phyloP scores from a whole-genome alignment of 345 rosid genomes.

The Cardamine resedifolia region DNA sequence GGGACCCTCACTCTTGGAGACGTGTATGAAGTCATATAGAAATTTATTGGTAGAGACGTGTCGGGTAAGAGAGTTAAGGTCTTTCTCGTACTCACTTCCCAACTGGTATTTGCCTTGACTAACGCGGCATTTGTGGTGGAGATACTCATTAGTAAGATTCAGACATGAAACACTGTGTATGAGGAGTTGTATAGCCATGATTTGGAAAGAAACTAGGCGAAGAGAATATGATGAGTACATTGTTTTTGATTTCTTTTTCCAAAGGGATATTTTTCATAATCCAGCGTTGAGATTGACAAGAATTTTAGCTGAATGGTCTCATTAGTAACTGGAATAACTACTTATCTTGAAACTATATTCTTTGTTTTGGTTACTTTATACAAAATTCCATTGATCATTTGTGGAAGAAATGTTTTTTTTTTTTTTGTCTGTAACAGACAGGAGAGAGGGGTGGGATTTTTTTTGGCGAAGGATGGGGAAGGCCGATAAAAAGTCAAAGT shows the following conservation, averaged over 20 bases:
- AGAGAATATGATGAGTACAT: neutral
- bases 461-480: neutral
- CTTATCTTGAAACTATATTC: neutral
- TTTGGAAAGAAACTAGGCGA: neutral
- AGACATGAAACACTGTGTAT: neutral
- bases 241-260: no score
- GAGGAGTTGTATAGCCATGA: neutral
- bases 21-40: neutral
- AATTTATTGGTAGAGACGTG: neutral
- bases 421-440: neutral
- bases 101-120: constrained; percentile 33
- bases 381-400: neutral
- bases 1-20: neutral
- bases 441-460: neutral
- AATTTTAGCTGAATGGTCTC: neutral
- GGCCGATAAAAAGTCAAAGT: neutral
- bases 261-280: no score
- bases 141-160: constrained; percentile 17
- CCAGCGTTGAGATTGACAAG: neutral
- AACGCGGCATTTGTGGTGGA: constrained; percentile 39
- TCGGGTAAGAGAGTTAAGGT: constrained; percentile 22
- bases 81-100: constrained; percentile 34
- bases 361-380: neutral
- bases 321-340: neutral
- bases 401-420: neutral